A percentile compares a stretch with the other conserved stretches of the same genome.
These are phyloP conservation scores for Brasenia schreberi DNA, from an alignment of 164 flowering plant species.

Conservation along the genomic window DNA sequence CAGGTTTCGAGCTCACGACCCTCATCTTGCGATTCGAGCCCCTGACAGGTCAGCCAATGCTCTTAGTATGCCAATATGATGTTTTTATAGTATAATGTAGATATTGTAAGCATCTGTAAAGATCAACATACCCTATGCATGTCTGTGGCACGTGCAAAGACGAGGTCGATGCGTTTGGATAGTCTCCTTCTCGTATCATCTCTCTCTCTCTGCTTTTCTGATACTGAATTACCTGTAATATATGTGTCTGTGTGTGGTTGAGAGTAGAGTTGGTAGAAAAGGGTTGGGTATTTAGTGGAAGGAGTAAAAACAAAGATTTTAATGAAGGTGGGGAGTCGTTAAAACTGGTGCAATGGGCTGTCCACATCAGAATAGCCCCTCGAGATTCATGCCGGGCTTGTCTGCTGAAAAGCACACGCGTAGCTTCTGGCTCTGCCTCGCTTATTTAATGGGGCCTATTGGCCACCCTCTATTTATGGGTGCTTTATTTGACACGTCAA, in stretches of 20 bases:
- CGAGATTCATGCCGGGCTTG: conserved; percentile 5
- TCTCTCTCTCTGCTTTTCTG: too few species aligned
- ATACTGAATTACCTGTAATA: too few species aligned
- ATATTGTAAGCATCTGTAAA: too few species aligned
- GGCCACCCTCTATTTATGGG: not conserved
- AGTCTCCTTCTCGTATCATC: too few species aligned
- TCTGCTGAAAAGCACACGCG: conserved; percentile 1
- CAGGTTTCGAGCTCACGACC: too few species aligned
- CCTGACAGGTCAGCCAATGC: too few species aligned
- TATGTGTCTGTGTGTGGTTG: not conserved
- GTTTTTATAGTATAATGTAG: too few species aligned
- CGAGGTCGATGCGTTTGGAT: too few species aligned
- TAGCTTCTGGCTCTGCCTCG: not conserved
- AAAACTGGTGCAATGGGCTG: not conserved
- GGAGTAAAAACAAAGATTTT: not conserved
- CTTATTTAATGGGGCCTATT: not conserved
- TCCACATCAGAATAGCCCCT: conserved; percentile 2
- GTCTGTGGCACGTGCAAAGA: too few species aligned
- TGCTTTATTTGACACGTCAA: not conserved
- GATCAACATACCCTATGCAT: too few species aligned
- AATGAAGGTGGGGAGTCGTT: not conserved
- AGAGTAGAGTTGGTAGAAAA: not conserved
- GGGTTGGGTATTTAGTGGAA: not conserved
- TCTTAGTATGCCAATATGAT: too few species aligned
- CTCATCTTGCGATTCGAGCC: too few species aligned